Evolutionary conservation across 2,329 filamentous ascomycete species (phyloP).

Genomic region (Apiospora saccharicola): DNA sequence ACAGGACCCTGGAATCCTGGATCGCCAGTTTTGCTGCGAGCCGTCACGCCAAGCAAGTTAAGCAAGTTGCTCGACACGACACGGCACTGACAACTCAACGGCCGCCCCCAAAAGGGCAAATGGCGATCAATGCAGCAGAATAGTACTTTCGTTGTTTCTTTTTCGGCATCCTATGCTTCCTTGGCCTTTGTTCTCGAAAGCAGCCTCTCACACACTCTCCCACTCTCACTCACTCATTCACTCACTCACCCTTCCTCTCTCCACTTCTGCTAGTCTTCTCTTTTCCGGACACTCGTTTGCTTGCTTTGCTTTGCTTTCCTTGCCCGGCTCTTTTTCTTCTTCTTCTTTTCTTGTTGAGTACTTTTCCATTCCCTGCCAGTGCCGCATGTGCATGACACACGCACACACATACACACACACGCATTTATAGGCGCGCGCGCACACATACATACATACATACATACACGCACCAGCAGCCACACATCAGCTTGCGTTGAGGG

Average conservation of each 20-base stretch:
- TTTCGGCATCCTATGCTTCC: background rate
- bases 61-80: conserved; percentile 1
- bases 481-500: conserved; percentile 2
- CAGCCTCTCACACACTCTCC: background rate
- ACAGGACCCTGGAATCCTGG: conserved; percentile 4
- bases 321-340: background rate
- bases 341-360: background rate
- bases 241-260: background rate
- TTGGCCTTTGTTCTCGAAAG: background rate
- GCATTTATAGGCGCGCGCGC: no score
- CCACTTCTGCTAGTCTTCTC: background rate
- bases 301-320: background rate
- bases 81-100: background rate
- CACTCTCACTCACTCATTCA: background rate
- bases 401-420: background rate
- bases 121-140: conserved; percentile 14
- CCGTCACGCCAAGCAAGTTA: conserved; percentile 8
- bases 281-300: background rate
- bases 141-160: conserved; percentile 2
- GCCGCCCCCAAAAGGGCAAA: background rate
- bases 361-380: background rate
- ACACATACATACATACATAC: no score
- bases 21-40: background rate
- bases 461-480: background rate
- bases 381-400: background rate